Percentiles rank a stretch among this genome's conserved stretches.
Conservation (phyloP, 2,329 filamentous ascomycete species). For the Fusarium fracticaudum region DNA sequence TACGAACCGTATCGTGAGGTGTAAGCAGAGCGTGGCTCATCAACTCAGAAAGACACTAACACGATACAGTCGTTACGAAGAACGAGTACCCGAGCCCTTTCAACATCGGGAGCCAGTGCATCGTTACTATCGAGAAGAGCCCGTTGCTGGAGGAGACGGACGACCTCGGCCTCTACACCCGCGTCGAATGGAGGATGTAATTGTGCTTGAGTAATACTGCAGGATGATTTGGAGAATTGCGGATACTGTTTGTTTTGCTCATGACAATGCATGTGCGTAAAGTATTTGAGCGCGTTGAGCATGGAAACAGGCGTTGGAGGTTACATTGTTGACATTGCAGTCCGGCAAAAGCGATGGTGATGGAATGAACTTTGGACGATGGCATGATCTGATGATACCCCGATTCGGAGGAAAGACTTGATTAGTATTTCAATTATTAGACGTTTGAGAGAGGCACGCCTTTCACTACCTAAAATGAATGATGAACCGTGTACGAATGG, state of each 20-base stretch:
- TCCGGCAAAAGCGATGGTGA: constrained; percentile 7
- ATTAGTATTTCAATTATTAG: not conserved
- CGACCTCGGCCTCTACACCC: constrained; percentile 33
- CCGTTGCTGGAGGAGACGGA: constrained; percentile 11
- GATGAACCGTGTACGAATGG: not conserved
- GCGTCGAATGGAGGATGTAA: constrained; percentile 42
- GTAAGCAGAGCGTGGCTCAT: constrained; percentile 30
- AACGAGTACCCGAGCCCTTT: constrained; percentile 2
- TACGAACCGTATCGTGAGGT: constrained; percentile 37
- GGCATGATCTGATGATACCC: constrained; percentile 40
- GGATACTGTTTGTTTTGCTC: not conserved
- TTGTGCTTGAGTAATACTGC: constrained; percentile 45
- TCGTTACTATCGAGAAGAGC: constrained; percentile 26
- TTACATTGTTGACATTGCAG: constrained; percentile 14
- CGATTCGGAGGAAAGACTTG: constrained; percentile 23
- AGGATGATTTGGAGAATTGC: not conserved
- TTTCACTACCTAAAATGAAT: not conserved
- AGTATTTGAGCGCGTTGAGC: not conserved
- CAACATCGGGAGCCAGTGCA: constrained; percentile 27
- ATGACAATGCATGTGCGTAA: not conserved
- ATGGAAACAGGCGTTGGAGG: constrained; percentile 23
- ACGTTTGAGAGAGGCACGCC: not conserved
- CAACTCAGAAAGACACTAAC: constrained; percentile 20
- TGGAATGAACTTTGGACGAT: constrained; percentile 17
- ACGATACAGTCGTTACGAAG: constrained; percentile 22